A percentile compares a stretch with the other conserved stretches of the same genome.
Evolutionary conservation across 371 early-diverging fungal genomes (phyloP).

Genomic region (Circinella minor): DNA sequence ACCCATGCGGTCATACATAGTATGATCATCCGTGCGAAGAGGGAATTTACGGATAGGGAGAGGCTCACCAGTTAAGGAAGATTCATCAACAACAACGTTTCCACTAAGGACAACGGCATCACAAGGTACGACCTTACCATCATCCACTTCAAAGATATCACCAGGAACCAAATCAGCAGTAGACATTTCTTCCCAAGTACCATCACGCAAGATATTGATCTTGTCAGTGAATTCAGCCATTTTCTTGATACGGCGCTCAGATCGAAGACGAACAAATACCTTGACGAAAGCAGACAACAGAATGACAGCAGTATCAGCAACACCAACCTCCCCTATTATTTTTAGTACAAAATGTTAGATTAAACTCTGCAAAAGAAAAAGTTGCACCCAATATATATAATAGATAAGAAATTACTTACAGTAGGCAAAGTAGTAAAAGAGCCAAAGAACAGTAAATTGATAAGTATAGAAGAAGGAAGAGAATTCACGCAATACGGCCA

Average conservation of each 20-base stretch:
- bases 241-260: constrained; percentile 69
- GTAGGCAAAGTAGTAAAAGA: constrained; percentile 77
- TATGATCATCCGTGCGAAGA: constrained; percentile 35
- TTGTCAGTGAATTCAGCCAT: constrained; percentile 68
- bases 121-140: constrained; percentile 64
- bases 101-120: constrained; percentile 74
- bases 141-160: constrained; percentile 68
- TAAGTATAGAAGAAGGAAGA: constrained; percentile 80
- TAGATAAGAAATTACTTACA: constrained; percentile 34
- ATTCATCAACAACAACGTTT: constrained; percentile 75
- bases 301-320: constrained; percentile 75
- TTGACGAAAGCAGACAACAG: constrained; percentile 73
- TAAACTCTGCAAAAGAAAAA: neutral
- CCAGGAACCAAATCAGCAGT: constrained; percentile 73
- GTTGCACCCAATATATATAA: neutral
- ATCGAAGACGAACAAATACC: constrained; percentile 64
- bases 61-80: constrained; percentile 72
- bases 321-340: constrained; percentile 63
- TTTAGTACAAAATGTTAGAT: neutral
- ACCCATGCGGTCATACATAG: constrained; percentile 41
- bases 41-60: constrained; percentile 67
- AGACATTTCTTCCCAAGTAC: constrained; percentile 54
- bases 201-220: constrained; percentile 60
- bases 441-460: constrained; percentile 76
- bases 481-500: constrained; percentile 69